phyloP scores from a whole-genome alignment of 129 eudicot species.

The Centrapalus pauciflorus region DNA sequence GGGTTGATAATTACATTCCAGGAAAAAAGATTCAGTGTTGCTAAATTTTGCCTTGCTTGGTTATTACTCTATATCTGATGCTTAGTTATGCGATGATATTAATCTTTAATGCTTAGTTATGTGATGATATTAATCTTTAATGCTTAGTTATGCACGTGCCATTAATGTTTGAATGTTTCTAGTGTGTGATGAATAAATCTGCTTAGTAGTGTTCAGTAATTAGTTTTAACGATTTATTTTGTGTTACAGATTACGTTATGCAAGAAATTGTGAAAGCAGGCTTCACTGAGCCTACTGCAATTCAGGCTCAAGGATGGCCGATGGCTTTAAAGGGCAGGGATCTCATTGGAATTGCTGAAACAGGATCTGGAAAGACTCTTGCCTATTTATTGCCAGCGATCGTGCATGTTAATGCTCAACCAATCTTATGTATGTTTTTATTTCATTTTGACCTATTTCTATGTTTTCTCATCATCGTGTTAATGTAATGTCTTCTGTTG shows the following conservation, averaged over 20 bases:
- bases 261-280: slow-evolving; percentile 95
- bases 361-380: slow-evolving; percentile 99
- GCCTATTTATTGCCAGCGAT: slow-evolving; percentile 89
- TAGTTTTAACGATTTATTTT: background rate
- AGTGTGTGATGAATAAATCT: background rate
- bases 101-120: too few relatives aligned
- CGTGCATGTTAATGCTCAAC: slow-evolving; percentile 98
- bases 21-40: too few relatives aligned
- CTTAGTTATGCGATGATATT: too few relatives aligned
- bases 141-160: too few relatives aligned
- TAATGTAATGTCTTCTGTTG: background rate
- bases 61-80: too few relatives aligned
- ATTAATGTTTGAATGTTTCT: background rate
- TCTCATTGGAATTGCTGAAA: slow-evolving; percentile 99
- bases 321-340: slow-evolving; percentile 99
- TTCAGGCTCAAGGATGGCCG: slow-evolving; percentile 99
- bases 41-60: too few relatives aligned
- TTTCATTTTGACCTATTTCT: background rate
- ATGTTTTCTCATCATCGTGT: background rate
- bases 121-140: too few relatives aligned
- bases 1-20: too few relatives aligned
- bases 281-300: slow-evolving; percentile 96
- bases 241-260: slow-evolving; percentile 73
- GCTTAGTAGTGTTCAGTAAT: background rate
- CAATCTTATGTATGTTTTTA: slow-evolving; percentile 7